Base-by-base conservation (phyloP, 805 yeast genomes). In the Clavispora asparagi region DNA sequence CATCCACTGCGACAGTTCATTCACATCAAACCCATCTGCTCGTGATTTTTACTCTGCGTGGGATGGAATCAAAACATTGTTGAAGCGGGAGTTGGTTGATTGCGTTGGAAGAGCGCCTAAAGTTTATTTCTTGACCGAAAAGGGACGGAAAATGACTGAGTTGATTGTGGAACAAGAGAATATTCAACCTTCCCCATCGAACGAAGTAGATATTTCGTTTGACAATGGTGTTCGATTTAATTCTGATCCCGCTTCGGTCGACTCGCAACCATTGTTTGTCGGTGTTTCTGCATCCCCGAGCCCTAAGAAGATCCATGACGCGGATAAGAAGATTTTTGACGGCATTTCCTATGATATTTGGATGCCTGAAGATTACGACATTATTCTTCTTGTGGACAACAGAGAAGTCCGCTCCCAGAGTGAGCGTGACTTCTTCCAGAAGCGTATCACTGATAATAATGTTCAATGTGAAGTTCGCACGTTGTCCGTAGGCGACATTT, bases 401-500 rank as follows among this genome's bases (percentile, higher is more conserved):
- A 74, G 98, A 52, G 99, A 92, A 63, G 74, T 91, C 3, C 73
- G 87, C 53, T 81, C 92, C 0, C 70, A 70, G 48, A 64, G 64
- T 28, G 89, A 91, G 38, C 72, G 97, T 12, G 84, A 80, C 45
- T 89, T 78, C 61, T 90, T 94, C 58, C 65, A 72, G 1, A 73
- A 70, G 2, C 77, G 83, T 36, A 67, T 92, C 14, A 59, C 57
- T 0, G 63, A 70, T 16, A 59, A 70, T 9, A 83, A 82, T 0
- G 69, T 85, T 1, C 62, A 66, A 4, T 70, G 78, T 42, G 83
- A 78, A 17, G 77, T 76, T 1, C 63, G 78, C 41, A 70, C 87
- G 1, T 69, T 94, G 27, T 68, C 94, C 0, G 79, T 91, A 2
- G 98, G 99, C 6, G 99, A 94, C 67, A 84, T 85, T 1, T 51